Evolutionary conservation across 2,329 filamentous ascomycete species (phyloP).

Genomic region (Rhynchosporium secalis): DNA sequence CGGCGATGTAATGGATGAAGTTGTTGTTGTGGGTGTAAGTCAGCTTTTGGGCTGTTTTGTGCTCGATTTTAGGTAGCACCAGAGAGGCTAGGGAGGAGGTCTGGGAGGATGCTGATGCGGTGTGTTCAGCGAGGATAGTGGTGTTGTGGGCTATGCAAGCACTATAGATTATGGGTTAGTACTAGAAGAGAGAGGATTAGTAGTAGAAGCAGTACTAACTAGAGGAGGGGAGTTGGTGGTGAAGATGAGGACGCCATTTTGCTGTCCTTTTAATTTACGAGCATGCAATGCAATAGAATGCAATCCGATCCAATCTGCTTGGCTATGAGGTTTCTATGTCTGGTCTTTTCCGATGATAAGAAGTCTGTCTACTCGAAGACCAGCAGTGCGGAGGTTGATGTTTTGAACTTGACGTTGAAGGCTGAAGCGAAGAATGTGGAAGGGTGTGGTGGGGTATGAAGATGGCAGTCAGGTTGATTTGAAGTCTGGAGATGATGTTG

Average conservation of each 20-base stretch:
- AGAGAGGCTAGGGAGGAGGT: conserved; percentile 86
- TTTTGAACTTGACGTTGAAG: no score
- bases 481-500: background rate
- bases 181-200: background rate
- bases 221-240: conserved; percentile 67
- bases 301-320: no score
- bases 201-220: conserved; percentile 51
- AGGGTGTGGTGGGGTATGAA: background rate
- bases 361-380: no score
- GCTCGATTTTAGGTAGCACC: conserved; percentile 92
- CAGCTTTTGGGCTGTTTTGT: conserved; percentile 77
- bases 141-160: conserved; percentile 92
- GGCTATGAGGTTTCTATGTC: no score
- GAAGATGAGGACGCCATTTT: conserved; percentile 71
- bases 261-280: conserved; percentile 23
- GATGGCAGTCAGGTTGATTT: background rate
- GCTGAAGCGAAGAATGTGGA: no score
- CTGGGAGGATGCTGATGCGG: conserved; percentile 77
- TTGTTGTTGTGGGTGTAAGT: conserved; percentile 91
- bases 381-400: no score
- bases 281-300: conserved; percentile 7
- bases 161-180: conserved; percentile 48
- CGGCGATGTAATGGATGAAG: conserved; percentile 94
- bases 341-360: no score
- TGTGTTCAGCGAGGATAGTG: conserved; percentile 92